phyloP scores from a whole-genome alignment of 345 rosid species.

The Gossypium sturtianum region DNA sequence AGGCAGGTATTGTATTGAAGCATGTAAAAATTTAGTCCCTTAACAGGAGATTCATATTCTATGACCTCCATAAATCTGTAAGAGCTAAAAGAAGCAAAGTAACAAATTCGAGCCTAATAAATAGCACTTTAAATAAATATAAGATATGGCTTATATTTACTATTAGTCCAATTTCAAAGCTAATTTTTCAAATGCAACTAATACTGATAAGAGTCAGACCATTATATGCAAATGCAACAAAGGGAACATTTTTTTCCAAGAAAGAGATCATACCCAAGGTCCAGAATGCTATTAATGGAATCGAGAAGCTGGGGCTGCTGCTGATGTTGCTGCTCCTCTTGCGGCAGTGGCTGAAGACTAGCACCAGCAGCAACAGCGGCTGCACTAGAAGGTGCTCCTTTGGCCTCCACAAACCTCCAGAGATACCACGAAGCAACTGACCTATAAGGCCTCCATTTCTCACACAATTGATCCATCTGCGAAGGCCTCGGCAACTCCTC shows the following conservation, averaged over 20 bases:
- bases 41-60: background rate
- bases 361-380: conserved; percentile 47
- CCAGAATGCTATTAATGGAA: conserved; percentile 77
- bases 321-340: conserved; percentile 33
- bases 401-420: conserved; percentile 79
- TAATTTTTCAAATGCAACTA: background rate
- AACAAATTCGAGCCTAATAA: background rate
- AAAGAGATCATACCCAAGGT: conserved; percentile 60
- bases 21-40: background rate
- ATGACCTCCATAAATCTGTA: background rate
- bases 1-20: background rate
- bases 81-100: background rate
- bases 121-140: background rate
- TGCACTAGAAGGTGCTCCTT: conserved; percentile 59
- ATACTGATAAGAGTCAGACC: background rate
- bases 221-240: background rate
- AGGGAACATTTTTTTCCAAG: conserved; percentile 16
- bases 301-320: conserved; percentile 61
- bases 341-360: conserved; percentile 44
- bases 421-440: conserved; percentile 92
- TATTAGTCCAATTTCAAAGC: background rate
- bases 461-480: conserved; percentile 81
- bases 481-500: conserved; percentile 92
- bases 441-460: conserved; percentile 93
- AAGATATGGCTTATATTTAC: background rate